Evolutionary conservation across 2,329 filamentous ascomycete genomes (phyloP).

Genomic region (Neurospora sp.): DNA sequence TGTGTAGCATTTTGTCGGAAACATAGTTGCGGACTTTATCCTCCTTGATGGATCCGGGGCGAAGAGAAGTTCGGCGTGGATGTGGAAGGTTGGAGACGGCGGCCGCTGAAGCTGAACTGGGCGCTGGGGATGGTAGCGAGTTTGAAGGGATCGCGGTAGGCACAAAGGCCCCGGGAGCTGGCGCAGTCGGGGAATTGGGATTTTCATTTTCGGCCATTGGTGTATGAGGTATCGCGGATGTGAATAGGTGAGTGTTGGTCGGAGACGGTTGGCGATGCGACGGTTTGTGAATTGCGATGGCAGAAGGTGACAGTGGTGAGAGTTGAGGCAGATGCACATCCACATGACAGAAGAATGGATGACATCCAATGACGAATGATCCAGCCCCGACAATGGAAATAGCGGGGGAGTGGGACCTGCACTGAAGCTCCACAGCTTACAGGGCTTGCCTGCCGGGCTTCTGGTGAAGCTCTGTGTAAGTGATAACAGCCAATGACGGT

Average conservation of each 20-base stretch:
- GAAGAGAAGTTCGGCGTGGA: slow-evolving; percentile 42
- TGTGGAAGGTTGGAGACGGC: slow-evolving; percentile 38
- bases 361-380: not conserved
- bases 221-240: not conserved
- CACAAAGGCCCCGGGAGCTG: slow-evolving; percentile 43
- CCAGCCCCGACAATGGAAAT: not conserved
- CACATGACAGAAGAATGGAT: not conserved
- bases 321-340: not conserved
- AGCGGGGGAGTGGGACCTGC: not conserved
- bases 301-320: not conserved
- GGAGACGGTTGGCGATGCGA: not conserved
- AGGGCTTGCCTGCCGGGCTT: not conserved
- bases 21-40: slow-evolving; percentile 49
- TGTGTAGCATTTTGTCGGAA: slow-evolving; percentile 40
- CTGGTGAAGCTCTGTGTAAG: not conserved
- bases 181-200: not conserved
- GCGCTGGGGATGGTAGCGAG: slow-evolving; percentile 44
- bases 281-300: not conserved
- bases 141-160: slow-evolving; percentile 14
- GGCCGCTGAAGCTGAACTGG: slow-evolving; percentile 36
- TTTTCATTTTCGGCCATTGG: slow-evolving; percentile 20
- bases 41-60: slow-evolving; percentile 49
- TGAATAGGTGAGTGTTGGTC: no score
- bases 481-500: not conserved
- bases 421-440: not conserved